Base-by-base conservation (phyloP, 352 stramenopile genomes). In the Stramenopiles sp. region DNA sequence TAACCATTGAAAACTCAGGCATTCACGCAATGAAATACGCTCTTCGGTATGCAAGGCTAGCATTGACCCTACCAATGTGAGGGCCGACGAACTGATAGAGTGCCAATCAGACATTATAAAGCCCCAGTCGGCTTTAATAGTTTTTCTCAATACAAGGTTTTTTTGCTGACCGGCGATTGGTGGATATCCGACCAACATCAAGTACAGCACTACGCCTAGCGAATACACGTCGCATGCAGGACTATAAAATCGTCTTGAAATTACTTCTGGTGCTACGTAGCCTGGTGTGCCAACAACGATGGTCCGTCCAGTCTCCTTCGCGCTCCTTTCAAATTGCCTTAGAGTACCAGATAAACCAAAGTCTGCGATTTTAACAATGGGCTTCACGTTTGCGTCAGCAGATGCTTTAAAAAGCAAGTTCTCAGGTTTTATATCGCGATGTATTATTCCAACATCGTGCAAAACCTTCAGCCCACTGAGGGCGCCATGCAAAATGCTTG, bases 181-280 rank as follows among this genome's bases (percentile, higher is more conserved):
- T 32, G 85, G 86, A 39, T 80, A 67, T 32, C 87, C 87, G 81
- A 83, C 86, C 1, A 91, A 84, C 86, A 91, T 83, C 75, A 90
- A 87, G 86, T 89, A 85, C 84, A 90, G 67, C 1, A 90, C 90
- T 27, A 92, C 86, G 33, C 89, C 89, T 27, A 91, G 80, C 14
- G 84, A 88, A 80, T 86, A 92, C 14, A 92, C 85, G 82, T 92
- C 89, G 8, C 87, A 82, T 7, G 86, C 84, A 7, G 88, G 86
- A 44, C 86, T 87, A 82, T 89, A 89, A 44, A 83, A 86, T 29
- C 83, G 81, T 22, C 83, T 84, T 7, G 31, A 44, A 22, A 87
- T 81, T 30, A 87, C 84, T 82, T 87, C 85, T 55, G 85, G 85
- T n/a, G 85, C 85, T 7, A 87, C 85, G 81, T 87, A 87, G 25